Percentiles rank a stretch among this genome's conserved stretches.
phyloP scores from a whole-genome alignment of 2,329 filamentous ascomycete genomes.

The Alternaria dauci region DNA sequence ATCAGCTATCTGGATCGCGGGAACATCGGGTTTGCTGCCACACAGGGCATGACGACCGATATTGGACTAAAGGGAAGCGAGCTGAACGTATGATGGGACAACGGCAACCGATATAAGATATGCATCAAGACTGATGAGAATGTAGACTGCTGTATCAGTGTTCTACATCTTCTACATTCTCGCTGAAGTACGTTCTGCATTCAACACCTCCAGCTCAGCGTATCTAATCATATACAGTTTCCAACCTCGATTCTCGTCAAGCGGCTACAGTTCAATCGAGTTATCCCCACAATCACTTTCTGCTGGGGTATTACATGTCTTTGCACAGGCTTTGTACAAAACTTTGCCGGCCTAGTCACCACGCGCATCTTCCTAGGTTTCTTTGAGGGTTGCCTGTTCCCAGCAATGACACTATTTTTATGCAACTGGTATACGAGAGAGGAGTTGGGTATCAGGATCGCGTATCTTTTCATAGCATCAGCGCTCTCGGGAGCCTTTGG shows the following conservation, averaged over 20 bases:
- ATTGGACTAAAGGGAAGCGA: constrained; percentile 37
- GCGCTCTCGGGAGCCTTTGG: constrained; percentile 41
- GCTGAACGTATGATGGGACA: constrained; percentile 32
- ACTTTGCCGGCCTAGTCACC: constrained; percentile 32
- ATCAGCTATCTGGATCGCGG: constrained; percentile 48
- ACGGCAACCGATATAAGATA: no score
- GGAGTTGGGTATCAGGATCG: constrained; percentile 40
- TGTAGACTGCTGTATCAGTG: constrained; percentile 44
- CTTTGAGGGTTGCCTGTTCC: constrained; percentile 47
- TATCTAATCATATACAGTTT: constrained; percentile 23
- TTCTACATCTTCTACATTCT: constrained; percentile 50
- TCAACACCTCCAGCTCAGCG: background rate
- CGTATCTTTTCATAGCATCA: constrained; percentile 41
- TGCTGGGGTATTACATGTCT: constrained; percentile 56
- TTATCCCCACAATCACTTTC: constrained; percentile 61
- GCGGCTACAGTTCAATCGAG: constrained; percentile 45
- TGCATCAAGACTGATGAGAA: background rate
- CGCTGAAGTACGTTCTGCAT: constrained; percentile 33
- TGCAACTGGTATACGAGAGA: constrained; percentile 46
- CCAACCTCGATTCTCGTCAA: constrained; percentile 46
- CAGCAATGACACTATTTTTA: constrained; percentile 41
- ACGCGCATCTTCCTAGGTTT: constrained; percentile 38
- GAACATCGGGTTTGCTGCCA: constrained; percentile 49
- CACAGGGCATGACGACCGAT: constrained; percentile 45
- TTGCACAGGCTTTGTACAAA: constrained; percentile 33